Conservation (phyloP, 2,329 filamentous ascomycete genomes). For the Phyllosticta citribraziliensis region DNA sequence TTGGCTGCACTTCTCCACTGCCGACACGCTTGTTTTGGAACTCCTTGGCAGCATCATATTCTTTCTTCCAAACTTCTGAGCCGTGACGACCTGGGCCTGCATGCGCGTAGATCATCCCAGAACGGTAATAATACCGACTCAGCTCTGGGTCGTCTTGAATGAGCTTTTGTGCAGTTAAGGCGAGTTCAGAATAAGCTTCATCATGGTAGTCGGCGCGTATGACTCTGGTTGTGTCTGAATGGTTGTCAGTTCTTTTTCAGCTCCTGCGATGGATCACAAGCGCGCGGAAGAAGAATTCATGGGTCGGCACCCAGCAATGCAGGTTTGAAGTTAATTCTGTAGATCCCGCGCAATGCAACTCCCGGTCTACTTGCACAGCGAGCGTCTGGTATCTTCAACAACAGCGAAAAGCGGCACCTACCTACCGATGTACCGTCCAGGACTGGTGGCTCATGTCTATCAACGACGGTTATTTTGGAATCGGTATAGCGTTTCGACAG, state of each 20-base stretch:
- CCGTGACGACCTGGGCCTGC: background rate
- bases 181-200: slow-evolving; percentile 53
- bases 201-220: slow-evolving; percentile 61
- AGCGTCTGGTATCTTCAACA: background rate
- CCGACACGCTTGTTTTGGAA: slow-evolving; percentile 1
- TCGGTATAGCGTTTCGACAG: slow-evolving; percentile 1
- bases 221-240: slow-evolving; percentile 27
- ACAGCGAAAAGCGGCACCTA: background rate
- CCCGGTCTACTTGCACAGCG: background rate
- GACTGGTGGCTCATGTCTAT: slow-evolving; percentile 8
- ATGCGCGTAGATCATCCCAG: slow-evolving; percentile 36
- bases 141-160: slow-evolving; percentile 51
- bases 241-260: background rate
- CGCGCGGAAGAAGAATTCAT: background rate
- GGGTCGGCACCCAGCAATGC: background rate
- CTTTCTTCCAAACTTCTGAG: slow-evolving; percentile 5
- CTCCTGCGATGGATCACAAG: background rate
- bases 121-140: slow-evolving; percentile 43
- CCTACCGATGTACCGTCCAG: slow-evolving; percentile 7
- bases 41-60: background rate
- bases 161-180: slow-evolving; percentile 54
- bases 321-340: background rate
- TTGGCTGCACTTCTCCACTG: background rate
- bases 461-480: background rate
- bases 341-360: background rate